Conservation (phyloP, 208 protist species). For the Herpetomonas tarakana region DNA sequence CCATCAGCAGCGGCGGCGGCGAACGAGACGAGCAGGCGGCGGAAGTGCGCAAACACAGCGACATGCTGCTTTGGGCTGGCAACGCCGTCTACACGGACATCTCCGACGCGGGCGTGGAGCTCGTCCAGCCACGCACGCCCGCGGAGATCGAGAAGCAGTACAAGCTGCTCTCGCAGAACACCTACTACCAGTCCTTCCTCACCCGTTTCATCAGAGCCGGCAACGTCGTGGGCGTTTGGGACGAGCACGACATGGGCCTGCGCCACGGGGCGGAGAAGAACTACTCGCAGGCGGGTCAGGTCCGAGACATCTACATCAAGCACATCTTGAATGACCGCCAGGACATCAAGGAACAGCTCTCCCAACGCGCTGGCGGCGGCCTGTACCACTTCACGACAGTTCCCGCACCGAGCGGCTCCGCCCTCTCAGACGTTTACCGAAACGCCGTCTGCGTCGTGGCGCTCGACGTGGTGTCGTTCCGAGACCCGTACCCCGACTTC, state of each 20-base stretch:
- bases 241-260: constrained; percentile 77
- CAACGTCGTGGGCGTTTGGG: constrained; percentile 56
- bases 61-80: constrained; percentile 75
- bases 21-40: neutral
- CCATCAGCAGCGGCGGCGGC: neutral
- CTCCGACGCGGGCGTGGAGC: constrained; percentile 20
- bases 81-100: constrained; percentile 70
- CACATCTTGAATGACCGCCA: constrained; percentile 17
- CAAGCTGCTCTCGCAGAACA: constrained; percentile 18
- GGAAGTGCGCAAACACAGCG: constrained; percentile 16
- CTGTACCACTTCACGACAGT: constrained; percentile 34
- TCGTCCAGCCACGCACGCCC: constrained; percentile 3
- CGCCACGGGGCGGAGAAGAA: constrained; percentile 40
- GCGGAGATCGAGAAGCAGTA: constrained; percentile 16
- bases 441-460: constrained; percentile 39
- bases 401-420: constrained; percentile 14
- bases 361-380: constrained; percentile 9
- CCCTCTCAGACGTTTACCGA: constrained; percentile 22
- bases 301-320: constrained; percentile 48
- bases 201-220: constrained; percentile 5
- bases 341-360: constrained; percentile 7
- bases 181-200: constrained; percentile 28
- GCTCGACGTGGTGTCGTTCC: constrained; percentile 35
- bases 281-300: constrained; percentile 28
- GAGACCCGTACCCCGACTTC: constrained; percentile 22